phyloP scores from a whole-genome alignment of 192 early-diverging fungal genomes.

The Backusella australiensis region DNA sequence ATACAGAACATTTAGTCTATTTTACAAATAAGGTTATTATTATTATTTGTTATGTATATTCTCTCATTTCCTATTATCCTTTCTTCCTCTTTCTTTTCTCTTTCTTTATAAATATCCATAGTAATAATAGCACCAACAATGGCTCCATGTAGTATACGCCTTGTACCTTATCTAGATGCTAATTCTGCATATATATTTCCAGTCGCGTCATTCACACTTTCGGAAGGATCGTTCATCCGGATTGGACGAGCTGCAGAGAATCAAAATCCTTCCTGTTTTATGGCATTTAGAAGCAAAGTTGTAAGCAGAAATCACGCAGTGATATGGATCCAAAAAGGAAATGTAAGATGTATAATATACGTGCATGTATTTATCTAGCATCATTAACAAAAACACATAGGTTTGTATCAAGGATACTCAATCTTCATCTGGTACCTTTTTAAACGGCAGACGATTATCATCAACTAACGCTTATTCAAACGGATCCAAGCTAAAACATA shows the following conservation, averaged over 20 bases:
- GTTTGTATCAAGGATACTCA: slow-evolving; percentile 93
- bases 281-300: slow-evolving; percentile 80
- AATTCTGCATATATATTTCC: slow-evolving; percentile 50
- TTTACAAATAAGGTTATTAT: not conserved
- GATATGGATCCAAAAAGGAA: slow-evolving; percentile 69
- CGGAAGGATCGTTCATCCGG: slow-evolving; percentile 22
- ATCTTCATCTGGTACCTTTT: slow-evolving; percentile 97
- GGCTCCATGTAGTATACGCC: slow-evolving; percentile 33
- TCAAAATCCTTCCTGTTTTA: slow-evolving; percentile 44
- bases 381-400: slow-evolving; percentile 36
- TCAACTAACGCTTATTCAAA: slow-evolving; percentile 81
- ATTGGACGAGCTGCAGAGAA: slow-evolving; percentile 36
- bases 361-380: not conserved
- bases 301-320: slow-evolving; percentile 84
- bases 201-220: slow-evolving; percentile 43
- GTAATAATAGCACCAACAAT: no score
- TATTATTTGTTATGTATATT: not conserved
- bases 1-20: not conserved
- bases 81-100: not conserved
- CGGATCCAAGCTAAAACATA: slow-evolving; percentile 78
- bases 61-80: not conserved
- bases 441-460: slow-evolving; percentile 89
- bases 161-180: slow-evolving; percentile 55
- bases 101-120: not conserved
- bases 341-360: not conserved